Percentiles rank a stretch among this genome's conserved stretches.
Conservation (phyloP, 2,329 filamentous ascomycete species). For the Tolypocladium tropicale region DNA sequence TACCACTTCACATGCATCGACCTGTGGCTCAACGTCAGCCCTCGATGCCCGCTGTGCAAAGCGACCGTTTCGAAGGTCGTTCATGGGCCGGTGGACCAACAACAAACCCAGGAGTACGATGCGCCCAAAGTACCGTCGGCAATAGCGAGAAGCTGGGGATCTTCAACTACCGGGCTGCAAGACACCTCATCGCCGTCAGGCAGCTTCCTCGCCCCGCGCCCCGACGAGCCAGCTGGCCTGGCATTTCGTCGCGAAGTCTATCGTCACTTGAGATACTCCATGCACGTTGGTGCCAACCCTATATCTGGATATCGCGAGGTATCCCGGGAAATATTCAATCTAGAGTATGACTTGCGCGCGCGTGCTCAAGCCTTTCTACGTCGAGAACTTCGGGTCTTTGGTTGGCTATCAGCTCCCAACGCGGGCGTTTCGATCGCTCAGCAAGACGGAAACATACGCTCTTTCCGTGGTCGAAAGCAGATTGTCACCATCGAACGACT, state of each 20-base stretch:
- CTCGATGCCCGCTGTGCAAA: conserved; percentile 73
- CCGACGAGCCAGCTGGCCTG: conserved; percentile 1
- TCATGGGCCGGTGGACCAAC: conserved; percentile 46
- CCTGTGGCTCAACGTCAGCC: conserved; percentile 67
- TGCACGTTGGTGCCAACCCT: conserved; percentile 73
- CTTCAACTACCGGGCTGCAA: not conserved
- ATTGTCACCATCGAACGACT: conserved; percentile 72
- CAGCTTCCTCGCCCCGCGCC: not conserved
- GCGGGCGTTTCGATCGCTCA: conserved; percentile 6
- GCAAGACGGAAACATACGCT: conserved; percentile 1
- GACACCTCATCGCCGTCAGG: not conserved
- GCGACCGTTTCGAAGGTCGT: conserved; percentile 45
- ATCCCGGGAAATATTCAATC: conserved; percentile 54
- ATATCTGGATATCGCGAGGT: conserved; percentile 68
- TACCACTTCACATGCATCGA: conserved; percentile 82
- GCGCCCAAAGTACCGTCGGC: conserved; percentile 16
- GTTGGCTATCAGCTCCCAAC: conserved; percentile 45
- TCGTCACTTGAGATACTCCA: conserved; percentile 58
- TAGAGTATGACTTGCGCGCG: conserved; percentile 57
- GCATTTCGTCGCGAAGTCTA: conserved; percentile 60
- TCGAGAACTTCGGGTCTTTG: conserved; percentile 75
- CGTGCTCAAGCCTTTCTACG: conserved; percentile 74
- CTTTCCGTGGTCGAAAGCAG: conserved; percentile 17
- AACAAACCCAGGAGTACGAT: conserved; percentile 43
- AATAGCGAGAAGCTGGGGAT: not conserved